Conservation (phyloP, 2,329 filamentous ascomycete species). For the Zymoseptoria pseudotritici region DNA sequence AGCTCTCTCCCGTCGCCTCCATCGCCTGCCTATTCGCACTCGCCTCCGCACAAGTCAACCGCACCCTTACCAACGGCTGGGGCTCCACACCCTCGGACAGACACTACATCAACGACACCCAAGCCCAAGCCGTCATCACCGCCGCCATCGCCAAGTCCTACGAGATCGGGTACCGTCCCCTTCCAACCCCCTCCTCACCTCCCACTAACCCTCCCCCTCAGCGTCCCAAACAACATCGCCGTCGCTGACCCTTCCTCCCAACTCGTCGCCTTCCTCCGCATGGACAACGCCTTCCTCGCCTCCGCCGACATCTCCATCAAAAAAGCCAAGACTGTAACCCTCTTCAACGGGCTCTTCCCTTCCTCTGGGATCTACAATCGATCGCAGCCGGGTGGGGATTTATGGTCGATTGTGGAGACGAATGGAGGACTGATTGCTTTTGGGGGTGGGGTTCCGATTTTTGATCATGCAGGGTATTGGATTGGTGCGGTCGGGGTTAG, state of each 20-base stretch:
- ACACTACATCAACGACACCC: slow-evolving; percentile 19
- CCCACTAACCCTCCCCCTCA: slow-evolving; percentile 1
- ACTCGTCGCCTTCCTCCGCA: slow-evolving; percentile 26
- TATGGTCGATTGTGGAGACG: slow-evolving; percentile 21
- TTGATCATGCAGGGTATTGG: slow-evolving; percentile 20
- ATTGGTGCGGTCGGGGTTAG: slow-evolving; percentile 25
- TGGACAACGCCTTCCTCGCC: slow-evolving; percentile 25
- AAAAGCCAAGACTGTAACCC: slow-evolving; percentile 24
- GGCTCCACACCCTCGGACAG: slow-evolving; percentile 18
- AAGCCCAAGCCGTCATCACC: slow-evolving; percentile 20
- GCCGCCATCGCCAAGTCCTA: slow-evolving; percentile 16
- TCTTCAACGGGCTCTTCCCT: slow-evolving; percentile 24
- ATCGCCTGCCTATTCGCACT: background rate
- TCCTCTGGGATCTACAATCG: slow-evolving; percentile 20
- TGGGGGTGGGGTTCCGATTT: slow-evolving; percentile 23
- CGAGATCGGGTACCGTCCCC: slow-evolving; percentile 2
- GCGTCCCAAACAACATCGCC: slow-evolving; percentile 24
- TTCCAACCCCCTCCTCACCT: background rate
- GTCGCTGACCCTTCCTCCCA: slow-evolving; percentile 22
- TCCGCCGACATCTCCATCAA: slow-evolving; percentile 25
- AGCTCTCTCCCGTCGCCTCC: background rate
- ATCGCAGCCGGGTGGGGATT: slow-evolving; percentile 18
- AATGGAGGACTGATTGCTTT: slow-evolving; percentile 26
- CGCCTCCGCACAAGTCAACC: slow-evolving; percentile 11
- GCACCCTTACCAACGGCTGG: slow-evolving; percentile 20